A percentile compares a stretch with the other conserved stretches of the same genome.
phyloP scores from a whole-genome alignment of 768 basidiomycete genomes.

The Suillus placidus region DNA sequence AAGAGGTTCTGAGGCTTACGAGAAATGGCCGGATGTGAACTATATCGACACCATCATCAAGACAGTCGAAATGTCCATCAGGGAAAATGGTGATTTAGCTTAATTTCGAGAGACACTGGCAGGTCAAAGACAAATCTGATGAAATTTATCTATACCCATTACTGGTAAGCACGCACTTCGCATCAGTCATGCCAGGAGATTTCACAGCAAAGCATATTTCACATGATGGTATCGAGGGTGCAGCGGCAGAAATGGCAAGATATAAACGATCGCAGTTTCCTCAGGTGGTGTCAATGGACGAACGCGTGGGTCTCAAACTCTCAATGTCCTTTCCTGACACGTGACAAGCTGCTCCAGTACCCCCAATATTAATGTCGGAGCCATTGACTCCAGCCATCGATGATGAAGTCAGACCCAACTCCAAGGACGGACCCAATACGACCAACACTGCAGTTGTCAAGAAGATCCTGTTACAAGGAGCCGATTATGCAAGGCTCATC shows the following conservation, averaged over 20 bases:
- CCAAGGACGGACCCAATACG: neutral
- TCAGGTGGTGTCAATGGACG: neutral
- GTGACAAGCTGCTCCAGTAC: neutral
- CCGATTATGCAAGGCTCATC: slow-evolving; percentile 32
- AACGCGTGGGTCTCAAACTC: neutral
- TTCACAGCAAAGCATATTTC: neutral
- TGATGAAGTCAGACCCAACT: neutral
- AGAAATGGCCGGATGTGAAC: neutral
- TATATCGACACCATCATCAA: neutral
- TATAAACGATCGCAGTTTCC: neutral
- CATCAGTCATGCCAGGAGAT: neutral
- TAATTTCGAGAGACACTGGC: neutral
- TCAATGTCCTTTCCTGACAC: neutral
- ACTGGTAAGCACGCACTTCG: neutral
- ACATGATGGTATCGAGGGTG: neutral
- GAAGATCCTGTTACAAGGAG: neutral
- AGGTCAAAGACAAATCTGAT: neutral
- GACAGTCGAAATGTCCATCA: neutral
- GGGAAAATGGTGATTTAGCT: neutral
- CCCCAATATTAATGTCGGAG: neutral
- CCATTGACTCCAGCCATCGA: neutral
- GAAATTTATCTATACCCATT: neutral
- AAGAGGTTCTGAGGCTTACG: no score
- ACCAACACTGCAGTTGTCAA: neutral
- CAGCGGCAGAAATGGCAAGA: neutral